Base-by-base conservation (phyloP, 306 rosid species). In the Castanea mollissima region DNA sequence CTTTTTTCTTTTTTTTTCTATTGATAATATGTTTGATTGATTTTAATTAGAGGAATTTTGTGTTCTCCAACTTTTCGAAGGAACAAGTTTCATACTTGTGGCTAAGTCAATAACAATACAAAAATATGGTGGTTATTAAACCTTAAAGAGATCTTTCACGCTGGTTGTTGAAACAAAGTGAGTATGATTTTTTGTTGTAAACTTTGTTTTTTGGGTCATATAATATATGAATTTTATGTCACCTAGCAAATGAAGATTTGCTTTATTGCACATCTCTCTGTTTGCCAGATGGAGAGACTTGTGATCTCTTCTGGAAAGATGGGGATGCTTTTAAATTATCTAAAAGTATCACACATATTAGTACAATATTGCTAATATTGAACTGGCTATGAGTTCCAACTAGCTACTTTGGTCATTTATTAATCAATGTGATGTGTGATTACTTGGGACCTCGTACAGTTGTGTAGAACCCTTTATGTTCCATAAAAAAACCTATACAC, bases 401-500 rank as follows among this genome's bases (percentile, higher is more conserved):
- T 41, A 41, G 46, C 46, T 41, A 41, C 8, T 41, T 41, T 41
- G 46, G 46, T 41, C 46, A 41, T 41, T 8, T 41, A 41, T 41
- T 41, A 71, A 63, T 83, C 87, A 77, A 83, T 83, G 82, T 82
- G 77, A 87, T 76, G 76, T 77, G 74, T 78, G 55, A 78, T 85
- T 86, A 79, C 31, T 80, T 76, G 78, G 79, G 91, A 83, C 93
- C 85, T 84, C 32, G 71, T 85, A 81, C 85, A 80, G 87, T 74
- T 84, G 90, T 78, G 38, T 83, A 69, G 55, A 19, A 38, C 80
- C 77, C 60, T 63, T 78, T 85, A 64, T 69, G 20, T 49, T 49
- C 54, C 54, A 11, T 2, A 49, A 12, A 49, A 11, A 46, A 2
- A 0, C 15, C 54, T 49, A 12, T 49, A 11, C 15, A 12, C 16